phyloP scores from a whole-genome alignment of 805 yeast genomes.

The Kluyveromyces starmeri region DNA sequence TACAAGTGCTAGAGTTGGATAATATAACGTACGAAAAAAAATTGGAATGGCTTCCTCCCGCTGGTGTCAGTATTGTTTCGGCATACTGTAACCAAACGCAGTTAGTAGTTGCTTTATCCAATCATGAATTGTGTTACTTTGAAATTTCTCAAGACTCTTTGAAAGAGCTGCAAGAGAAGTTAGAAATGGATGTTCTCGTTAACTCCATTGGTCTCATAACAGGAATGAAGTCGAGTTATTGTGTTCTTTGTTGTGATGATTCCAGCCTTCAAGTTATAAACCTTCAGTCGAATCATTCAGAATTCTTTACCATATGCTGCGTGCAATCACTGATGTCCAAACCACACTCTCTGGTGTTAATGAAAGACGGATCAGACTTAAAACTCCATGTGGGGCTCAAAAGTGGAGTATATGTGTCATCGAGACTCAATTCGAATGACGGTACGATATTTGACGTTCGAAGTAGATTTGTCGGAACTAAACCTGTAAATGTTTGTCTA shows the following conservation, averaged over 20 bases:
- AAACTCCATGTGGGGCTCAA: constrained; percentile 69
- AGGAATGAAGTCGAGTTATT: constrained; percentile 43
- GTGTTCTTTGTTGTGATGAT: constrained; percentile 68
- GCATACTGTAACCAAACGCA: constrained; percentile 62
- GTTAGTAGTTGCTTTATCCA: constrained; percentile 60
- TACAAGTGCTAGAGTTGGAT: constrained; percentile 38
- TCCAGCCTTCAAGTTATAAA: constrained; percentile 61
- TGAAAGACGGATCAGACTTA: constrained; percentile 13
- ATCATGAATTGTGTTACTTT: constrained; percentile 70
- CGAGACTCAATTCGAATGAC: constrained; percentile 44
- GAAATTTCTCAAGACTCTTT: constrained; percentile 61
- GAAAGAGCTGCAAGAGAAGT: constrained; percentile 58
- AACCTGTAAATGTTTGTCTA: constrained; percentile 43
- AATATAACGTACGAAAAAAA: constrained; percentile 16
- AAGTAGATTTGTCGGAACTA: constrained; percentile 65
- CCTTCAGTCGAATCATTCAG: constrained; percentile 35
- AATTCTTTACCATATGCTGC: constrained; percentile 51
- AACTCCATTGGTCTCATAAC: constrained; percentile 42
- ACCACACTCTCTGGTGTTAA: constrained; percentile 31
- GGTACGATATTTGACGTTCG: constrained; percentile 61
- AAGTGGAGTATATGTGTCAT: constrained; percentile 72
- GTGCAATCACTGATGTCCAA: constrained; percentile 59
- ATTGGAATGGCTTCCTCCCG: constrained; percentile 79
- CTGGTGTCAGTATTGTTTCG: constrained; percentile 53
- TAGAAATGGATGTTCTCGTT: constrained; percentile 45